Evolutionary conservation across 768 basidiomycete genomes (phyloP), one percentile per base, ranked within the genome.

Genomic region (Mycena maculata): DNA sequence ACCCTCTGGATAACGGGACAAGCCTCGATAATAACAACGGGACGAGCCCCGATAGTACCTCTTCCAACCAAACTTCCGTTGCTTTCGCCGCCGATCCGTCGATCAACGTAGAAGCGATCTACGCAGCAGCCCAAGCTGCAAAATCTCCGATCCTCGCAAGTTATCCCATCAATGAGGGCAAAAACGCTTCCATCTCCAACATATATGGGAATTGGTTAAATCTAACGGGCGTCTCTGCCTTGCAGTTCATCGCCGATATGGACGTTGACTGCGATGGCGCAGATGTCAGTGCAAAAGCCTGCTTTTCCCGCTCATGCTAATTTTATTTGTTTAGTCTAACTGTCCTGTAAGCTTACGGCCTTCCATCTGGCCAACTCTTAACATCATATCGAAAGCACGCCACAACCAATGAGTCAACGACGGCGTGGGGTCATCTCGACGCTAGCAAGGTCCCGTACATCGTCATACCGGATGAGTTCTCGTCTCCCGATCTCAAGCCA

Each of bases 221-320:
- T 9, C 56, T 65, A 12, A 23, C 41, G 2, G 20, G 23, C 2
- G 50, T 60, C 3, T 60, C 57, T 3, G 64, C 44, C 0, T 53
- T 52, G 4, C 56, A 59, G 4, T 66, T 66, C 16, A 30, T 60
- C 2, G 56, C 64, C 42, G 64, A 66, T 16, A 66, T 66, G 64
- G 64, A 66, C 28, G 33, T 48, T 1, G 64, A 66, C 31, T 66
- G 64, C 12, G 64, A 66, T 23, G 64, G 64, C 5, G 22, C 39
- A 15, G 36, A 25, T 16, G 58, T 66, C 2, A 18, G 63, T 50
- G 23, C 4, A 3, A 20, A 16, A 3, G 44, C 47, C 7, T 9
- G 39, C 9, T 58, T 41, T 23, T 31, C 28, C 18, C 13, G 27
- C 18, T 28, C 30, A 6, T 20, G 7, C 22, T 31, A 12, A 23